Evolutionary conservation across 805 yeast species (phyloP), one percentile per base, ranked within the genome.

Genomic region (Candida awuae): DNA sequence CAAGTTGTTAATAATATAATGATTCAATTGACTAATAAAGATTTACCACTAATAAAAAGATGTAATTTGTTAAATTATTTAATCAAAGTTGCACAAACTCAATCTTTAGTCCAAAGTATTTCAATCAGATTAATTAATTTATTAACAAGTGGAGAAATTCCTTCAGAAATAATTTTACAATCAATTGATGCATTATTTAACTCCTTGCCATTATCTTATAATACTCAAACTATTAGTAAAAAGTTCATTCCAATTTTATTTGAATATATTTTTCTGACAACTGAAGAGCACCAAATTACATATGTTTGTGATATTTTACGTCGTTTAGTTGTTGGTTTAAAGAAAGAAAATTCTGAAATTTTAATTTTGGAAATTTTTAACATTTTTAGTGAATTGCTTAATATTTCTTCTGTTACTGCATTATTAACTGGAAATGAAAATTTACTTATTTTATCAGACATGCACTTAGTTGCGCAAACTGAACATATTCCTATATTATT

Each of bases 91-190:
- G 15, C 43, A 8, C 32, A 32, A 27, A 38, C 47, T 4, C 22
- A 27, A 8, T 46, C 47, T 4, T 32, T 46, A 18, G 29, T 43
- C 19, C 35, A 43, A 20, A 27, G 39, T 2, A 10, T 39, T 1
- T 34, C 41, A 9, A 34, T 46, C 22, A 41, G 49, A 30, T 21
- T 46, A 14, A 27, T 43, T 7, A 41, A 38, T 21, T 33, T 37
- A 19, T 25, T 42, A 12, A 25, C 37, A 23, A 32, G 23, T 21
- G 28, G 9, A 16, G 10, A 13, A 6, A 23, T 25, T 10, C 40
- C 40, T 16, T 22, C 7, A 29, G 37, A 41, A 6, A 8, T 41
- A 4, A 19, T 41, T 8, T 23, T 41, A 19, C 37, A 41, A 20
- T 29, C 43, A 1, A 15, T 41, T 22, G n/a, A 17, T 3, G 36